Conservation (phyloP, 2,329 filamentous ascomycete species). For the Scedosporium aurantiacum region DNA sequence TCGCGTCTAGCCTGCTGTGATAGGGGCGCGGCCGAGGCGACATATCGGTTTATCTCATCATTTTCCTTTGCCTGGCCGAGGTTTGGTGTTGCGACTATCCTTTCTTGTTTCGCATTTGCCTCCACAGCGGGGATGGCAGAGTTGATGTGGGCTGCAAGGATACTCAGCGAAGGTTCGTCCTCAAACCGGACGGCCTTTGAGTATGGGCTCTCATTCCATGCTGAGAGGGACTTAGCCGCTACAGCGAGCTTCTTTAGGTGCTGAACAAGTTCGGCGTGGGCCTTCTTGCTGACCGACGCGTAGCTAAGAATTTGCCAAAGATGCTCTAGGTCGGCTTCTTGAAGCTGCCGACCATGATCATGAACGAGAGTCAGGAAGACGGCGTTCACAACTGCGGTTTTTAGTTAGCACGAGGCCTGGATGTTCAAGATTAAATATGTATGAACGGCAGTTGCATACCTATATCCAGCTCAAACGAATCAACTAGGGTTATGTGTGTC, state of each 20-base stretch:
- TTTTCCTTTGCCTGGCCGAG: not conserved
- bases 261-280: not conserved
- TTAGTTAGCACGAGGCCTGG: not conserved
- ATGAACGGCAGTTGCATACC: not conserved
- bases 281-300: not conserved
- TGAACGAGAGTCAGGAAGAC: conserved; percentile 4
- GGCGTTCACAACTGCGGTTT: not conserved
- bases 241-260: conserved; percentile 5
- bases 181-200: not conserved
- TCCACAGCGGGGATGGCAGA: not conserved
- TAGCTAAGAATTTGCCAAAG: conserved; percentile 1
- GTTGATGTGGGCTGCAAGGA: conserved; percentile 5
- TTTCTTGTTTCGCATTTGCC: not conserved
- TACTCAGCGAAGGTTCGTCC: not conserved
- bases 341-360: not conserved
- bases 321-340: not conserved
- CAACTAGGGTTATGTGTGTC: conserved; percentile 1
- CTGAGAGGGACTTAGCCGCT: not conserved
- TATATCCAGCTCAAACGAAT: not conserved
- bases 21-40: not conserved
- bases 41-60: conserved; percentile 2
- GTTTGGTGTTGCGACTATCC: not conserved
- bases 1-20: conserved; percentile 3
- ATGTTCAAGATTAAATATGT: not conserved
- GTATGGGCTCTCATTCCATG: not conserved